Evolutionary conservation across 1,139 yeast genomes (phyloP), one percentile per base, ranked within the genome.

Genomic region (Zhuliangozyma parablackwelliae): DNA sequence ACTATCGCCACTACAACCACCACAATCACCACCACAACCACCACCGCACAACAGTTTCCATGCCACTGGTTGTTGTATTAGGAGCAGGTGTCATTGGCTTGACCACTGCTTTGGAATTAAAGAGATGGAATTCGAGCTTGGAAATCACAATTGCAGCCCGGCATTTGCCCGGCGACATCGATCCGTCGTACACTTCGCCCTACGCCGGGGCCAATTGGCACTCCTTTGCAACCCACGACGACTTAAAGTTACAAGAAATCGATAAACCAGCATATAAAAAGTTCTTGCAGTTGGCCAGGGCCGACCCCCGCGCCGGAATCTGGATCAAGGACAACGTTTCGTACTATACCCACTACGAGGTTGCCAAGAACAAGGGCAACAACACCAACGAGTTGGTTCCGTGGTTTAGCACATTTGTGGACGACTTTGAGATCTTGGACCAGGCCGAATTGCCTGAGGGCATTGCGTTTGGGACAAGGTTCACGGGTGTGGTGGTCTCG

Each of bases 151-250:
- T 67, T n/a, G 56, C 57, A 4, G 70, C 61, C 2, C 57, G 57
- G 21, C 60, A 62, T 41, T 38, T 66, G 12, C 73, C 73, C 1
- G 73, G 74, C 3, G 74, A 68, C 41, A 48, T 59, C 23, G 57
- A 65, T 34, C 53, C 55, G 10, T 56, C 57, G 1, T 68, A 62
- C 47, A 57, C 69, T 3, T 65, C 72, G 1, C 73, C 73, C 1
- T 63, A 53, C 47, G 73, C 74, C 4, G 74, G 74, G 0, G 74
- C 72, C 32, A 63, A 65, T 44, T 68, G 78, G 77, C 65, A 62
- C 31, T 67, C 75, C 5, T 69, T 71, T 53, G 75, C 75, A 1
- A 40, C 42, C 2, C 40, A 47, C 1, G 60, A 59, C 5, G 72
- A 71, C 29, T 39, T 34, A 2, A 45, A 37, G 11, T 54, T 64